Evolutionary conservation across 2,329 filamentous ascomycete species (phyloP).

Genomic region (Aspergillaceae sp.): DNA sequence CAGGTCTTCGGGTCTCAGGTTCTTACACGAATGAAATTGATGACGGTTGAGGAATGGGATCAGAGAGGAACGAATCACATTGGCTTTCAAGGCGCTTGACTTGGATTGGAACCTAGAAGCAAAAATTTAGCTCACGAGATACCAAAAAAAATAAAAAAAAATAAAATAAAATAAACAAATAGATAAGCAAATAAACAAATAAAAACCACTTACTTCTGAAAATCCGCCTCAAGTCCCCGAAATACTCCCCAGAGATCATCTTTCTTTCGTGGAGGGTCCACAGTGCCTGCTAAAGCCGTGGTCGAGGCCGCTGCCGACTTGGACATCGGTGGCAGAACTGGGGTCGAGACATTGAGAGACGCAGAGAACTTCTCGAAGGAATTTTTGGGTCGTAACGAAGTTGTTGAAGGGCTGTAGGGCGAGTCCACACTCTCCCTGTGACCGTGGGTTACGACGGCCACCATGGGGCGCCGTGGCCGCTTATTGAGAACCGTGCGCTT

Average conservation of each 20-base stretch:
- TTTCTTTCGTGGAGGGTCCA: conserved; percentile 46
- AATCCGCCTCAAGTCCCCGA: conserved; percentile 59
- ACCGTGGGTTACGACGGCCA: conserved; percentile 29
- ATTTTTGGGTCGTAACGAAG: conserved; percentile 31
- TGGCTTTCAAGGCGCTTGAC: conserved; percentile 63
- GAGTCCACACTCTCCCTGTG: conserved; percentile 26
- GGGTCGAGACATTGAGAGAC: conserved; percentile 35
- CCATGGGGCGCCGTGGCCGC: conserved; percentile 33
- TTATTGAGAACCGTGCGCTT: conserved; percentile 28
- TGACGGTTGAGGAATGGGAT: conserved; percentile 70
- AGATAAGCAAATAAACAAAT: neutral
- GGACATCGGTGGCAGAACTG: conserved; percentile 41
- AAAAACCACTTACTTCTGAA: conserved; percentile 48
- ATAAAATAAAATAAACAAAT: no score
- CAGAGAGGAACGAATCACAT: conserved; percentile 61
- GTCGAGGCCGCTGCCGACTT: conserved; percentile 34
- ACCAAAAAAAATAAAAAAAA: no score
- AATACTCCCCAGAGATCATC: conserved; percentile 64
- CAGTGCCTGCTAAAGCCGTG: conserved; percentile 22
- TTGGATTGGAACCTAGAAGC: conserved; percentile 58
- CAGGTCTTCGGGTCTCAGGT: conserved; percentile 67
- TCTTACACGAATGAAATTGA: conserved; percentile 57
- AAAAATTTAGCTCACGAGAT: neutral
- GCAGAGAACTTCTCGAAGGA: conserved; percentile 42
- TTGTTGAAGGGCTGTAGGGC: conserved; percentile 33